A percentile compares a stretch with the other conserved stretches of the same genome.
Evolutionary conservation across 192 early-diverging fungal genomes (phyloP).

Genomic region (Bifiguratus adelaidae): DNA sequence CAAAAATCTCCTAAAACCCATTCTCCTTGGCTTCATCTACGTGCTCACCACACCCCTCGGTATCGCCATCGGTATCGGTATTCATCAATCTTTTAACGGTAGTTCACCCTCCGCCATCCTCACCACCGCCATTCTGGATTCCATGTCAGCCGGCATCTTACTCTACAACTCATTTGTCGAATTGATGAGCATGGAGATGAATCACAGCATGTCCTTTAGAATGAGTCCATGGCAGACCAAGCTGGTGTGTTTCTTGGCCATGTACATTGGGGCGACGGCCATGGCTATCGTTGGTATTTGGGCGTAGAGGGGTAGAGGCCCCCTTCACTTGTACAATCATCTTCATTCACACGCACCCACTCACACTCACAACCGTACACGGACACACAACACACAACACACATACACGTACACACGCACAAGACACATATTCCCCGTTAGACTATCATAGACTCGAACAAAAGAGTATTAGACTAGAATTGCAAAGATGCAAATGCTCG

Average conservation of each 20-base stretch:
- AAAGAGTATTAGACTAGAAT: too few species aligned
- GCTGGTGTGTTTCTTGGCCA: constrained; percentile 34
- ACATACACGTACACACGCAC: too few species aligned
- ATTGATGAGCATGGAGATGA: constrained; percentile 63
- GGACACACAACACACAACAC: too few species aligned
- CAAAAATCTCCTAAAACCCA: constrained; percentile 23
- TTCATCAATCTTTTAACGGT: constrained; percentile 48
- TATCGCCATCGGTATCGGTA: constrained; percentile 63
- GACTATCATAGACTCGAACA: too few species aligned
- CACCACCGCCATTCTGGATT: constrained; percentile 67
- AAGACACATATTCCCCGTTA: too few species aligned
- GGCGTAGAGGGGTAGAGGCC: too few species aligned
- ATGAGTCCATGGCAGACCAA: constrained; percentile 18
- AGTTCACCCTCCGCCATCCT: constrained; percentile 39
- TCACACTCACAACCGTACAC: too few species aligned
- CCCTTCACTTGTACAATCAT: too few species aligned
- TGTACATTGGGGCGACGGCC: constrained; percentile 59
- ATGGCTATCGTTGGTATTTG: constrained; percentile 72
- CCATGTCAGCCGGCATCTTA: constrained; percentile 72
- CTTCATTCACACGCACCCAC: too few species aligned
- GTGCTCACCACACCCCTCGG: constrained; percentile 80
- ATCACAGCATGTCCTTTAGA: constrained; percentile 36
- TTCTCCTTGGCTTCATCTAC: constrained; percentile 48
- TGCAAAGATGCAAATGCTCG: too few species aligned
- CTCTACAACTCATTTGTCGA: constrained; percentile 70